phyloP scores from a whole-genome alignment of 2,329 filamentous ascomycete species.

The Phyllosticta citriasiana region DNA sequence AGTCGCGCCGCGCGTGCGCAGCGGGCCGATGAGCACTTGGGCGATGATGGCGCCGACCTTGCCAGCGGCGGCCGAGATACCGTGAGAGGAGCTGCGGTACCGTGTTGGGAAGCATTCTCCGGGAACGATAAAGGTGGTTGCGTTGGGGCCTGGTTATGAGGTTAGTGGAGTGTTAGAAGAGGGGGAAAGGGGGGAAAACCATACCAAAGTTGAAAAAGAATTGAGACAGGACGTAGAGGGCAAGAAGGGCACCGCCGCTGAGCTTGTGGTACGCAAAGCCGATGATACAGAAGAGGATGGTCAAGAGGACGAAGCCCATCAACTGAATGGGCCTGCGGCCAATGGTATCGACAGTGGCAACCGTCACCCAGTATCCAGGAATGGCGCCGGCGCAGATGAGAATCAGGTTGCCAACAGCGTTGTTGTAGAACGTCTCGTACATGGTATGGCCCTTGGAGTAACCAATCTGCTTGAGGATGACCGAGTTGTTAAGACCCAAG shows the following conservation, averaged over 20 bases:
- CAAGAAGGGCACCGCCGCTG: conserved; percentile 32
- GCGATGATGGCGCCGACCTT: conserved; percentile 42
- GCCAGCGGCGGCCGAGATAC: conserved; percentile 38
- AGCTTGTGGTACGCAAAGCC: conserved; percentile 39
- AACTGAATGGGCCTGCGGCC: conserved; percentile 72
- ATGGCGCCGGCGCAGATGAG: conserved; percentile 70
- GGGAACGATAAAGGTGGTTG: conserved; percentile 42
- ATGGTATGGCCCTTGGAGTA: conserved; percentile 55
- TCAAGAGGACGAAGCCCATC: conserved; percentile 39
- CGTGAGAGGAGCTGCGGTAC: conserved; percentile 39
- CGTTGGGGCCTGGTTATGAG: conserved; percentile 28
- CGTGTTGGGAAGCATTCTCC: conserved; percentile 44
- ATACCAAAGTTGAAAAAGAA: conserved; percentile 46
- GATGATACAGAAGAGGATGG: conserved; percentile 39
- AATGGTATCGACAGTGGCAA: conserved; percentile 61
- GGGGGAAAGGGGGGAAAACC: conserved; percentile 8
- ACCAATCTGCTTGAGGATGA: conserved; percentile 61
- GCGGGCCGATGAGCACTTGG: conserved; percentile 39
- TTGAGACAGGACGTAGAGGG: conserved; percentile 37
- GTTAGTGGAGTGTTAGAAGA: conserved; percentile 12
- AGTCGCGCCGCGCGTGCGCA: conserved; percentile 44
- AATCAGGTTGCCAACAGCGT: conserved; percentile 68
- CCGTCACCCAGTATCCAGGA: conserved; percentile 74
- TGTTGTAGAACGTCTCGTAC: conserved; percentile 63
- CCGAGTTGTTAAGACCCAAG: conserved; percentile 65